These are phyloP conservation scores for Ascodesmis nigricans DNA, from an alignment of 495 filamentous ascomycete genomes.

Conservation along the genomic window DNA sequence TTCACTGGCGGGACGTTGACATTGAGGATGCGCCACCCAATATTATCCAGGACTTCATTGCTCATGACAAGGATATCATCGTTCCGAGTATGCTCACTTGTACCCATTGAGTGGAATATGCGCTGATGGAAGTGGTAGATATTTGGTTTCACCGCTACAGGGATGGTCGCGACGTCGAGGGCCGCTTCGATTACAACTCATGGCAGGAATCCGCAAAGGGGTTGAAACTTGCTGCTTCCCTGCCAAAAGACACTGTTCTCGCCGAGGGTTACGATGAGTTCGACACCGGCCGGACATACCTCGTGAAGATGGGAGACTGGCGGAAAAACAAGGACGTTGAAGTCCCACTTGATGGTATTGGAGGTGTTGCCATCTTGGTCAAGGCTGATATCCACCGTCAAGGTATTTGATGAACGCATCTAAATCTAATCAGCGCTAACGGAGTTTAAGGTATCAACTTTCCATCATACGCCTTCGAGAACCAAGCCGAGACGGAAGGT, in stretches of 20 bases:
- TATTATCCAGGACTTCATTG: slow-evolving; percentile 87
- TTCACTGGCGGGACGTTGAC: slow-evolving; percentile 96
- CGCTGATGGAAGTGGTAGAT: slow-evolving; percentile 35
- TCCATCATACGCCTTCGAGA: slow-evolving; percentile 90
- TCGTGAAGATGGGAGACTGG: slow-evolving; percentile 80
- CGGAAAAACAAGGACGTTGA: slow-evolving; percentile 73
- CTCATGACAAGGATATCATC: slow-evolving; percentile 76
- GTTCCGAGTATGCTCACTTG: slow-evolving; percentile 58
- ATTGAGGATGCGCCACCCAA: slow-evolving; percentile 70
- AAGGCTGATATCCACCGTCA: slow-evolving; percentile 94
- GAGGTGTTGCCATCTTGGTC: slow-evolving; percentile 89
- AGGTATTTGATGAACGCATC: slow-evolving; percentile 32
- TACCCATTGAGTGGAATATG: neutral
- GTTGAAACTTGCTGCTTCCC: slow-evolving; percentile 42
- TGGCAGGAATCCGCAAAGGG: slow-evolving; percentile 87
- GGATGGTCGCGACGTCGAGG: slow-evolving; percentile 69
- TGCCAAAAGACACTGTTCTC: slow-evolving; percentile 60
- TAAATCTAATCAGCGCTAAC: neutral
- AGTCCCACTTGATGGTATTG: slow-evolving; percentile 81
- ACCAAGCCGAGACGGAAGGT: slow-evolving; percentile 95
- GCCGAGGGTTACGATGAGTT: slow-evolving; percentile 91
- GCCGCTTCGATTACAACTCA: slow-evolving; percentile 96
- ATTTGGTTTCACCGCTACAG: slow-evolving; percentile 95
- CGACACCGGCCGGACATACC: slow-evolving; percentile 66
- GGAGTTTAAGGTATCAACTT: slow-evolving; percentile 65